Evolutionary conservation across 805 yeast species (phyloP), one percentile per base, ranked within the genome.

Genomic region (Cyberlindnera subsufficiens): DNA sequence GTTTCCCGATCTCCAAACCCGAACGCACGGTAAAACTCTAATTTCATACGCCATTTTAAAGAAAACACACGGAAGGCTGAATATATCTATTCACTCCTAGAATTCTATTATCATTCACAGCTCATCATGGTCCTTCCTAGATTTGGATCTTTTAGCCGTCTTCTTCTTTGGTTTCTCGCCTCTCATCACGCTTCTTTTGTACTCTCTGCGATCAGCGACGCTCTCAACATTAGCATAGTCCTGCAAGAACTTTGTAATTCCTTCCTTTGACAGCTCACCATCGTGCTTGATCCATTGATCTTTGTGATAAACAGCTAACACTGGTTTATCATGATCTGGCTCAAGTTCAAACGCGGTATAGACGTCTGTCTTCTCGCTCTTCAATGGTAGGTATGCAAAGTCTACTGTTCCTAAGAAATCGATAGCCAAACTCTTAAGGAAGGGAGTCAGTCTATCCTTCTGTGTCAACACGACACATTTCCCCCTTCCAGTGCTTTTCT

Each of bases 341-440:
- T 48, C 54, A 18, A 55, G 44, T 1, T 42, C 49, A 37, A 48
- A 55, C 4, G 34, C 40, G 29, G 45, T 42, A 19, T 44, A 41
- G 6, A 46, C 41, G 2, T 46, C 47, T 6, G 53, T 52, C 9
- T 60, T 56, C 3, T 63, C 61, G 13, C 22, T 27, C 32, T 45
- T 56, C 30, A 59, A 31, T 5, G 61, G 66, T 31, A 65, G 59
- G 57, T 66, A 71, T 1, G 71, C 82, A 52, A 76, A 71, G 34
- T 77, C 75, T 3, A 74, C 56, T 3, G 58, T 47, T 0, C 72
- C 78, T 34, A 82, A 58, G 60, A 78, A 81, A 56, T 86, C 95
- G 42, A 86, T 68, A 3, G 91, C 88, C 46, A 87, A 63, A 1
- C 84, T 64, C 54, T 82, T 85, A 53, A 71, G 72, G 43, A 80